These are phyloP conservation scores for Epicoccum sorghinum DNA, from an alignment of 2,329 filamentous ascomycete genomes.

Conservation along the genomic window DNA sequence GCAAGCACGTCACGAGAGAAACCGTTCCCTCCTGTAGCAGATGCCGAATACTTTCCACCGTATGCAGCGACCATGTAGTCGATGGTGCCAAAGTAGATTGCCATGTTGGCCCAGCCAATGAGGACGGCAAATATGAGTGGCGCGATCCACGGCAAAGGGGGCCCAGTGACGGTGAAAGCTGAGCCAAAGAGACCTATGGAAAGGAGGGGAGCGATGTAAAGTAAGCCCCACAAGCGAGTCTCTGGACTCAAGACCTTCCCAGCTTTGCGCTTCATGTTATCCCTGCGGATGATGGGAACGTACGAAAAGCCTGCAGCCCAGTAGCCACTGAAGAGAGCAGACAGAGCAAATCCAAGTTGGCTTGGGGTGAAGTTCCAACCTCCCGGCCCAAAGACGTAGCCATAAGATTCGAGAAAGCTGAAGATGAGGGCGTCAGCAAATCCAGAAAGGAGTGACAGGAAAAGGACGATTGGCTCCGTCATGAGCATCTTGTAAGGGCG, in stretches of 20 bases:
- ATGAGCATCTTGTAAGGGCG: slow-evolving; percentile 75
- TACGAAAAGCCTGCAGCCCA: slow-evolving; percentile 65
- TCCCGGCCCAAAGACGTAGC: slow-evolving; percentile 66
- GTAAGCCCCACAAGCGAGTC: slow-evolving; percentile 67
- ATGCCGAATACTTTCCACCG: slow-evolving; percentile 71
- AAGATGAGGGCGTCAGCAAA: slow-evolving; percentile 79
- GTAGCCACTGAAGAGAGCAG: slow-evolving; percentile 69
- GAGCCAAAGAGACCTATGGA: slow-evolving; percentile 73
- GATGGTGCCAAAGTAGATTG: slow-evolving; percentile 77
- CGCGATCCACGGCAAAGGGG: slow-evolving; percentile 68
- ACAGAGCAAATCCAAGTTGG: slow-evolving; percentile 61
- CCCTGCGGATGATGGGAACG: slow-evolving; percentile 55
- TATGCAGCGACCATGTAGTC: slow-evolving; percentile 80
- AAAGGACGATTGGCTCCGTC: slow-evolving; percentile 75
- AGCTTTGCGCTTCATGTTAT: slow-evolving; percentile 54
- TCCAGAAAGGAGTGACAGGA: slow-evolving; percentile 72
- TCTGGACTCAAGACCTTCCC: slow-evolving; percentile 63
- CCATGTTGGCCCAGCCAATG: slow-evolving; percentile 72
- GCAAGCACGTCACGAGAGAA: slow-evolving; percentile 76
- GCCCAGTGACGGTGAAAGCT: slow-evolving; percentile 62
- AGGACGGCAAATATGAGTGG: slow-evolving; percentile 52
- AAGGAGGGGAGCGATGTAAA: slow-evolving; percentile 65
- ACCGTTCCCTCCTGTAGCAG: slow-evolving; percentile 77
- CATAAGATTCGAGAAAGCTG: slow-evolving; percentile 75
- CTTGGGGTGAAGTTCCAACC: slow-evolving; percentile 65